phyloP scores from a whole-genome alignment of 2,329 filamentous ascomycete genomes.

The Penicillium italicum region DNA sequence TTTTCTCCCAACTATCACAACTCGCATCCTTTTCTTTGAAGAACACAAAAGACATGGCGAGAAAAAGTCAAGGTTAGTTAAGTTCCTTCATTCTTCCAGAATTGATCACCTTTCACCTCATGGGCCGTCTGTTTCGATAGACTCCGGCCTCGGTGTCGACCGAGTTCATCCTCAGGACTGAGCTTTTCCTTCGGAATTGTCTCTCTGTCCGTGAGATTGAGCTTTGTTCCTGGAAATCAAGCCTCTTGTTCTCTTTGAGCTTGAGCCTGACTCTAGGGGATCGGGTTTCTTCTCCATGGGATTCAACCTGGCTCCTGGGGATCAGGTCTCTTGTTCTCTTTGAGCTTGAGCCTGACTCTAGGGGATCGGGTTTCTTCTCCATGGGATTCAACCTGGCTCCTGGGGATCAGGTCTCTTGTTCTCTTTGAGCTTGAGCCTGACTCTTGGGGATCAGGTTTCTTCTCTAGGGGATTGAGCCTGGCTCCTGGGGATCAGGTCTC shows the following conservation, averaged over 20 bases:
- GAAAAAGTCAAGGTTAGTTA: neutral
- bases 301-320: neutral
- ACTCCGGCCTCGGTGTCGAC: neutral
- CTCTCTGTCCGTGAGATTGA: neutral
- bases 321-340: neutral
- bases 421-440: neutral
- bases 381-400: neutral
- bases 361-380: neutral
- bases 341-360: neutral
- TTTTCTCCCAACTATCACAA: neutral
- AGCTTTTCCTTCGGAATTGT: too few species aligned
- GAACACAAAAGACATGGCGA: neutral
- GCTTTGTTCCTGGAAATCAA: neutral
- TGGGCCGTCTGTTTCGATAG: neutral
- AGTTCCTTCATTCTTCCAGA: too few species aligned
- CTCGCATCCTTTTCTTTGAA: neutral
- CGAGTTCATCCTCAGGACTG: neutral
- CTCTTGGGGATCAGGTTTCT: neutral
- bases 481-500: neutral
- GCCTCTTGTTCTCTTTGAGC: neutral
- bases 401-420: neutral
- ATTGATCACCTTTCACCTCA: neutral
- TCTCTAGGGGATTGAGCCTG: neutral
- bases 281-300: neutral
- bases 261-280: neutral